Percentiles rank a stretch among this genome's conserved stretches.
Evolutionary conservation across 2,329 filamentous ascomycete species (phyloP).

Genomic region (Diaporthe vaccinii): DNA sequence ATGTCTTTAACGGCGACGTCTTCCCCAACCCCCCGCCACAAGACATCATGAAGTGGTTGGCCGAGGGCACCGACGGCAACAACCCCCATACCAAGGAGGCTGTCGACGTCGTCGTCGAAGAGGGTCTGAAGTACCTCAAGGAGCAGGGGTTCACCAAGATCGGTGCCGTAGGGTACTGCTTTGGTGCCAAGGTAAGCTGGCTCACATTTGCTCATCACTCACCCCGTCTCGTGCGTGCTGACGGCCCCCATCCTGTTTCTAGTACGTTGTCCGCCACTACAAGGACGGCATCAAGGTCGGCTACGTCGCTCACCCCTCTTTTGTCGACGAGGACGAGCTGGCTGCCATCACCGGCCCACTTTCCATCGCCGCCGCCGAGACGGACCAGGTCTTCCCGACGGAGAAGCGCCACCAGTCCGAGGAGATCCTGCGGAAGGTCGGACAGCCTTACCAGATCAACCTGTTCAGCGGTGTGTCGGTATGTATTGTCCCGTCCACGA

Average conservation of each 20-base stretch:
- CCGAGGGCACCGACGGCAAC: constrained; percentile 60
- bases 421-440: constrained; percentile 69
- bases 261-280: constrained; percentile 79
- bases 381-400: constrained; percentile 74
- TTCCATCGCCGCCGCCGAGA: constrained; percentile 76
- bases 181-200: constrained; percentile 74
- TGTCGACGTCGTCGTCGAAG: constrained; percentile 63
- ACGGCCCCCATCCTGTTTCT: not conserved
- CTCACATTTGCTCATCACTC: not conserved
- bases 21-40: constrained; percentile 65
- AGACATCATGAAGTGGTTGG: constrained; percentile 59
- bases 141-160: constrained; percentile 70
- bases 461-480: constrained; percentile 70
- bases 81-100: constrained; percentile 61
- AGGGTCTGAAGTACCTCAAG: constrained; percentile 70
- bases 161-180: constrained; percentile 80
- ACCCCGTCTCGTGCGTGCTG: not conserved
- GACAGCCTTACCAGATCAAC: constrained; percentile 80
- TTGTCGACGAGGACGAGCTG: constrained; percentile 77
- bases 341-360: constrained; percentile 75
- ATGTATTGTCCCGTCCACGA: not conserved
- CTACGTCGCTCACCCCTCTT: constrained; percentile 82
- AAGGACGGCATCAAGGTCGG: constrained; percentile 76
- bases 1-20: constrained; percentile 78
- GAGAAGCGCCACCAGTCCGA: constrained; percentile 76